Evolutionary conservation across 2,329 filamentous ascomycete genomes (phyloP), one percentile per base, ranked within the genome.

Genomic region (Cladorrhinum sp.): DNA sequence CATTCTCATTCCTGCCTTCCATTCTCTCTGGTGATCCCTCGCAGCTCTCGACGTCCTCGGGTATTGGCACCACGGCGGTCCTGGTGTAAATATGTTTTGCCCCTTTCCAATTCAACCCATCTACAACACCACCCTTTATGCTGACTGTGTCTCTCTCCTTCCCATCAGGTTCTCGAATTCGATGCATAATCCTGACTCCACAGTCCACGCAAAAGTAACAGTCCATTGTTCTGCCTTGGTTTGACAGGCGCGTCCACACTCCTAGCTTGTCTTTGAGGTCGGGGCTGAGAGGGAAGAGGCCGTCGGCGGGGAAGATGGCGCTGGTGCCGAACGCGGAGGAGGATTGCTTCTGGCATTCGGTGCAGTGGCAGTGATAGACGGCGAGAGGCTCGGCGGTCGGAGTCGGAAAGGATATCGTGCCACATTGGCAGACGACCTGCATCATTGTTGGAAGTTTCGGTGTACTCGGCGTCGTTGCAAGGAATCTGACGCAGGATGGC

Each of bases 101-200:
- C 0, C 66, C 68, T 1, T 72, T 65, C 71, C 77, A 77, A 27
- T 73, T 70, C 27, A 82, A 64, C 0, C 75, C 78, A 20, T 77
- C 67, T 16, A 81, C 62, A 10, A 75, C 72, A 0, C 80, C 80
- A 2, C 77, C 80, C 69, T 82, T 83, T 63, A 83, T 68, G 20
- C 73, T 77, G 8, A 81, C 60, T 0, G 73, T 77, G 0, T 69
- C 29, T 23, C 73, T 69, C 3, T 73, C 69, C 3, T 64, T 70
- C 2, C 79, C 78, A 59, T 78, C 74, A 1, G 70, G 62, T 6
- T 74, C 65, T 22, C 75, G 68, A 45, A 73, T 69, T 50, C 77
- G 75, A 62, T 83, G 80, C 24, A 81, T 67, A n/a, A 82, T 56
- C 12, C 80, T 75, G n/a, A 74, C 74, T 9, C 80, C 80, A 66